phyloP scores from a whole-genome alignment of 2,329 filamentous ascomycete species.

The Lachnellula willkommii region DNA sequence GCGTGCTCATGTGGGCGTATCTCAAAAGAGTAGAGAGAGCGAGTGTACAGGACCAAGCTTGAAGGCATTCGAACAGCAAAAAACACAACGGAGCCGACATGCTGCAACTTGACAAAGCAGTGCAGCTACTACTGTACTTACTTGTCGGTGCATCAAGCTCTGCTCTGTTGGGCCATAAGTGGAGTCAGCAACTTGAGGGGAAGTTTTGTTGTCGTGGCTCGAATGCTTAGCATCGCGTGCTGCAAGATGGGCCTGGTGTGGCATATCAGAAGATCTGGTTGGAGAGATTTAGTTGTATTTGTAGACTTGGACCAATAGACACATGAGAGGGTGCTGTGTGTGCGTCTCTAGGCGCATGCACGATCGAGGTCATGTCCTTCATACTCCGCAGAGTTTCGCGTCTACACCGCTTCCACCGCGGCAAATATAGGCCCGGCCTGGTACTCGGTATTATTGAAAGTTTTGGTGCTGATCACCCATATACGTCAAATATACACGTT shows the following conservation, averaged over 20 bases:
- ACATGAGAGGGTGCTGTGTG: neutral
- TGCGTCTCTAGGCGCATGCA: conserved; percentile 5
- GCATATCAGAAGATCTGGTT: conserved; percentile 20
- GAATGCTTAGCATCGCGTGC: conserved; percentile 28
- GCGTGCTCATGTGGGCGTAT: neutral
- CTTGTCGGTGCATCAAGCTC: conserved; percentile 16
- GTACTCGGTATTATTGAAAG: neutral
- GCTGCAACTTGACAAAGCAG: neutral
- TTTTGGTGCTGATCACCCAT: no score
- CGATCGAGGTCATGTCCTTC: neutral
- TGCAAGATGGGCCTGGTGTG: conserved; percentile 14
- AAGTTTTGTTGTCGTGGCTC: conserved; percentile 30
- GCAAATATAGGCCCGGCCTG: neutral
- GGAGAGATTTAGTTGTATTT: neutral
- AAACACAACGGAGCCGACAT: neutral
- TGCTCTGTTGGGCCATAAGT: neutral
- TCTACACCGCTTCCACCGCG: conserved; percentile 13
- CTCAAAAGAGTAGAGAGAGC: neutral
- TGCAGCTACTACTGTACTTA: no score
- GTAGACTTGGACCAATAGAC: neutral
- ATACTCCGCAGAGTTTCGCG: neutral
- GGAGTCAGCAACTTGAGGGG: neutral
- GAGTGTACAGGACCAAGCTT: conserved; percentile 15
- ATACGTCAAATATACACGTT: no score
- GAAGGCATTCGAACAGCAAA: conserved; percentile 22